A percentile compares a stretch with the other conserved stretches of the same genome.
phyloP scores from a whole-genome alignment of 2,329 filamentous ascomycete species.

The Coleophoma cylindrospora region DNA sequence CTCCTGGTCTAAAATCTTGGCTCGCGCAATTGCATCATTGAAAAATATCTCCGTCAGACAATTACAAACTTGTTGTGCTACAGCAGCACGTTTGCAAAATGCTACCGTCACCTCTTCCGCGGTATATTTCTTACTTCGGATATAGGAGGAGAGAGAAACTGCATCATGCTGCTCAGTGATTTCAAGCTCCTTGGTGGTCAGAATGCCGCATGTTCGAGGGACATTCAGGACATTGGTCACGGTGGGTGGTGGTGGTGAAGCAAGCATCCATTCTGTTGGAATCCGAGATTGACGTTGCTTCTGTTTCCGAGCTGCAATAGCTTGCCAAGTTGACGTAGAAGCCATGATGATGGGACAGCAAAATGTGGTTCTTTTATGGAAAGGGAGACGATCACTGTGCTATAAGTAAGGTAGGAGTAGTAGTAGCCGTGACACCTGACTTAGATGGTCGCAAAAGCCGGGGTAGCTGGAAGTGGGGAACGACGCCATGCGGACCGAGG shows the following conservation, averaged over 20 bases:
- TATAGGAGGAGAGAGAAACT: slow-evolving; percentile 17
- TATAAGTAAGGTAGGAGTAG: too few species aligned
- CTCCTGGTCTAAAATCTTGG: slow-evolving; percentile 39
- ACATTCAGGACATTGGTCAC: slow-evolving; percentile 17
- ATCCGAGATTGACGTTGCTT: slow-evolving; percentile 19
- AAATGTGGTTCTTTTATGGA: too few species aligned
- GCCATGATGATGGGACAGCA: too few species aligned
- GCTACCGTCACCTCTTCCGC: slow-evolving; percentile 35
- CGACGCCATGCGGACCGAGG: too few species aligned
- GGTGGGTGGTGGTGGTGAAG: slow-evolving; percentile 10
- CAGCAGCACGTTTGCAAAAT: slow-evolving; percentile 45
- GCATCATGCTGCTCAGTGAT: slow-evolving; percentile 25
- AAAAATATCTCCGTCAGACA: slow-evolving; percentile 46
- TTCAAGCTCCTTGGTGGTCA: slow-evolving; percentile 16
- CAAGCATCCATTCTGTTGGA: slow-evolving; percentile 20
- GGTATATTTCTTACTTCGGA: slow-evolving; percentile 13
- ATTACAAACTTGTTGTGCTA: slow-evolving; percentile 41
- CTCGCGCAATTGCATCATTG: slow-evolving; percentile 37
- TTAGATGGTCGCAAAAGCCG: too few species aligned
- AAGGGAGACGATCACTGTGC: too few species aligned
- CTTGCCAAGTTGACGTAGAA: slow-evolving; percentile 8
- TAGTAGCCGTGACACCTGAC: too few species aligned
- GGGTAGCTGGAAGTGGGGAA: too few species aligned
- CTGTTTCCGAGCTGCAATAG: slow-evolving; percentile 20
- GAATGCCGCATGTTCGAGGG: slow-evolving; percentile 17